phyloP scores from a whole-genome alignment of 345 rosid genomes.

The Alliaria petiolata region DNA sequence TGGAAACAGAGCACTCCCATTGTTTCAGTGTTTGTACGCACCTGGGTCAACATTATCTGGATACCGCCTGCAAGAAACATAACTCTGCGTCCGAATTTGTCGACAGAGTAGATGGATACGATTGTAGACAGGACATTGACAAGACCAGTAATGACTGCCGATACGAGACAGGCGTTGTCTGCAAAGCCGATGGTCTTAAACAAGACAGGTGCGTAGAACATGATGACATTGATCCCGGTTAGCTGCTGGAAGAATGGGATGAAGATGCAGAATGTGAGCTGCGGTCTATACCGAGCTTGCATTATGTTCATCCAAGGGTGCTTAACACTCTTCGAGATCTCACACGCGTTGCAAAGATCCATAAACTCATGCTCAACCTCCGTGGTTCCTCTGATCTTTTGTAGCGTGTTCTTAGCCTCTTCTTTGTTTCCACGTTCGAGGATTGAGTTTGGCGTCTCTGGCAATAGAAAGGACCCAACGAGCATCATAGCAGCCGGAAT shows the following conservation, averaged over 20 bases:
- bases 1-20: neutral
- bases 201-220: constrained; percentile 44
- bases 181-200: constrained; percentile 39
- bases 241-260: constrained; percentile 44
- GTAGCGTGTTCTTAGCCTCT: constrained; percentile 26
- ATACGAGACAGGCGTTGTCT: constrained; percentile 27
- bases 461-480: constrained; percentile 17
- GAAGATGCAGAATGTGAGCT: constrained; percentile 23
- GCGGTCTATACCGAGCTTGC: constrained; percentile 33
- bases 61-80: constrained; percentile 36
- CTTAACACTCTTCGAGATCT: constrained; percentile 12
- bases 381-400: constrained; percentile 35
- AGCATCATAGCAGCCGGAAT: constrained; percentile 38
- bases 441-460: constrained; percentile 47
- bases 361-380: constrained; percentile 37
- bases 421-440: constrained; percentile 38
- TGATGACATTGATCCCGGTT: constrained; percentile 44
- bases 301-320: constrained; percentile 34
- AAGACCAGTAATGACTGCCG: constrained; percentile 36
- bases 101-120: constrained; percentile 34
- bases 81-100: constrained; percentile 35
- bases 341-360: constrained; percentile 26
- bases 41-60: constrained; percentile 42
- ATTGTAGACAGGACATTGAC: constrained; percentile 31
- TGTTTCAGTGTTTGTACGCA: neutral